Conservation (phyloP, 192 early-diverging fungal genomes). For the Linnemannia hyalina region DNA sequence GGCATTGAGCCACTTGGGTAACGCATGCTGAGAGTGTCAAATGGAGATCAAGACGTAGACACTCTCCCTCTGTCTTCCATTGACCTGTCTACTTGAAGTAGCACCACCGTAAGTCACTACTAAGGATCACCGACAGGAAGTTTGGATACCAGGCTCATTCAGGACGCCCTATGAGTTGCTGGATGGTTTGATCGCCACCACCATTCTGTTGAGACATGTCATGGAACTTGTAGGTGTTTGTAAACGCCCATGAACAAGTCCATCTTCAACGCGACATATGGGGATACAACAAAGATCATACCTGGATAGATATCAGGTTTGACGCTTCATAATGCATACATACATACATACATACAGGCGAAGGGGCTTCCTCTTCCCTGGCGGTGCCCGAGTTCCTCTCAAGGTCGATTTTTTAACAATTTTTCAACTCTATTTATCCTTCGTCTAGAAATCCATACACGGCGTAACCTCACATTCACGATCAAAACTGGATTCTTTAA, state of each 20-base stretch:
- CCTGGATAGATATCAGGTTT: background rate
- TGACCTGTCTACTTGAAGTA: background rate
- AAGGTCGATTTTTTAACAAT: background rate
- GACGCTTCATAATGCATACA: background rate
- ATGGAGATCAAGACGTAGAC: background rate
- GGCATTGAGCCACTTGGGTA: background rate
- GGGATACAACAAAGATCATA: background rate
- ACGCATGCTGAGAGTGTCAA: background rate
- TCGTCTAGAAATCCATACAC: background rate
- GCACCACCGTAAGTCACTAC: background rate
- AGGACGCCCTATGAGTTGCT: background rate
- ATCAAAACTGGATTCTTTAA: background rate
- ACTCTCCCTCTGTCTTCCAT: background rate
- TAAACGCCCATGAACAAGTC: background rate
- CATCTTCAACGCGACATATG: background rate
- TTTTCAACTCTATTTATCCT: background rate
- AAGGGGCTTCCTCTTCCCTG: background rate
- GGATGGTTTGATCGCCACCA: conserved; percentile 1
- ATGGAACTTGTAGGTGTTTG: background rate
- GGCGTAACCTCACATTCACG: background rate
- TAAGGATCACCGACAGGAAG: background rate
- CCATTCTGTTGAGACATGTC: background rate
- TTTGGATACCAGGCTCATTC: background rate
- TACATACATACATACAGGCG: background rate
- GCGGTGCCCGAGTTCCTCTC: background rate